Percentiles rank a stretch among this genome's conserved stretches.
Evolutionary conservation across 2,329 filamentous ascomycete species (phyloP).

Genomic region (Microascus cirrosus): DNA sequence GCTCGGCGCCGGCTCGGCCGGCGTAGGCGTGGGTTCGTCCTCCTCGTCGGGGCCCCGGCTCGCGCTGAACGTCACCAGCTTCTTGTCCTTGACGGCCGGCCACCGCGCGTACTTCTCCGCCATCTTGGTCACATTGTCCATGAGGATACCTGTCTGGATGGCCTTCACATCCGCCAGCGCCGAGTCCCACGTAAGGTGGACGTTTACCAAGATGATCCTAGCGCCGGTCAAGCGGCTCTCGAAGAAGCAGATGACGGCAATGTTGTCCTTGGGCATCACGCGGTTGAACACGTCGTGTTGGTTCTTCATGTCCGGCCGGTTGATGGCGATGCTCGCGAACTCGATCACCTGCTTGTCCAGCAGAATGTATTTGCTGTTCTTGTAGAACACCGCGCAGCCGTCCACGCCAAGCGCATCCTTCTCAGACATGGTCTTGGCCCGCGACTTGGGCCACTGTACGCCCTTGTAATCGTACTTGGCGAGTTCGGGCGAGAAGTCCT

Average conservation of each 20-base stretch:
- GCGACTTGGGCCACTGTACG: slow-evolving; percentile 81
- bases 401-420: slow-evolving; percentile 85
- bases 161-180: slow-evolving; percentile 87
- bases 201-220: slow-evolving; percentile 84
- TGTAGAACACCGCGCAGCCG: slow-evolving; percentile 95
- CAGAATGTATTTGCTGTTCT: slow-evolving; percentile 84
- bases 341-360: slow-evolving; percentile 92
- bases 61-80: slow-evolving; percentile 35
- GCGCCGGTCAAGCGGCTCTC: slow-evolving; percentile 88
- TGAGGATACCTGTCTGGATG: slow-evolving; percentile 87
- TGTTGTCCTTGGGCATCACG: slow-evolving; percentile 96
- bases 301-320: slow-evolving; percentile 91
- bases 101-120: slow-evolving; percentile 75
- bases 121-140: slow-evolving; percentile 81
- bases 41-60: slow-evolving; percentile 18
- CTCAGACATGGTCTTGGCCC: slow-evolving; percentile 84
- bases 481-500: slow-evolving; percentile 79
- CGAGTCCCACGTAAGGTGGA: slow-evolving; percentile 92
- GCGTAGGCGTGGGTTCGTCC: slow-evolving; percentile 33
- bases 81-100: slow-evolving; percentile 75
- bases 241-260: slow-evolving; percentile 83
- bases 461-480: slow-evolving; percentile 87
- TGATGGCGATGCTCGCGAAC: slow-evolving; percentile 85
- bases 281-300: slow-evolving; percentile 97
- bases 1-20: slow-evolving; percentile 63